Evolutionary conservation across 202 grass and related monocot species (phyloP), one percentile per base, ranked within the genome.

Genomic region (Schoenoplectus triqueter): DNA sequence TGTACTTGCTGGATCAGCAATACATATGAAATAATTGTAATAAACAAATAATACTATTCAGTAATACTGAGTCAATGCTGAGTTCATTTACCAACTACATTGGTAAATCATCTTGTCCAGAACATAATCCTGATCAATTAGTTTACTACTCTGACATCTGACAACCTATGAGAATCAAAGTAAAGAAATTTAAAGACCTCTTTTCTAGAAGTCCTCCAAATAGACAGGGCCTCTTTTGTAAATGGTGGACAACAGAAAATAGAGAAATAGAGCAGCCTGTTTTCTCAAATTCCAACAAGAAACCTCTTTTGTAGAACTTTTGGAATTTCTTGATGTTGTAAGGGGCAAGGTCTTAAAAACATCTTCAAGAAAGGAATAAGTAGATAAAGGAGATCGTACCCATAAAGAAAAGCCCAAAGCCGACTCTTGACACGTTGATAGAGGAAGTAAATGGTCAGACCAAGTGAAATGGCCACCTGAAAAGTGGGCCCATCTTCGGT

Each of bases 401-500:
- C 93, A 81, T 92, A 94, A 85, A 96, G 92, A 91, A 96, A 92
- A 55, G 96, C 80, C 80, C 86, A 88, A 85, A 92, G 86, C 81
- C 90, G 87, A 81, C 80, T 94, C 87, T 15, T 88, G 70, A 99
- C 57, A 69, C 91, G 90, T 75, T 90, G 85, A 85, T 96, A 90
- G 81, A 96, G 89, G 87, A 99, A 99, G 89, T 94, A 99, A 84
- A 99, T 87, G 81, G 92, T 90, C 84, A 89, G 86, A 20, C 89
- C 92, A 84, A 94, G 91, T 66, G 96, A 99, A 64, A 94, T 42
- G 21, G 87, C 84, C 69, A 99, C 91, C 86, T 99, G 96, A 15
- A 96, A 87, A 84, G 96, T 95, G 82, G 96, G 93, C 19, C 96
- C 96, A 64, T 96, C 93, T 94, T 96, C 93, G 3, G 93, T 91